phyloP scores from a whole-genome alignment of 257 asterid genomes.

The Solanum arcanum region DNA sequence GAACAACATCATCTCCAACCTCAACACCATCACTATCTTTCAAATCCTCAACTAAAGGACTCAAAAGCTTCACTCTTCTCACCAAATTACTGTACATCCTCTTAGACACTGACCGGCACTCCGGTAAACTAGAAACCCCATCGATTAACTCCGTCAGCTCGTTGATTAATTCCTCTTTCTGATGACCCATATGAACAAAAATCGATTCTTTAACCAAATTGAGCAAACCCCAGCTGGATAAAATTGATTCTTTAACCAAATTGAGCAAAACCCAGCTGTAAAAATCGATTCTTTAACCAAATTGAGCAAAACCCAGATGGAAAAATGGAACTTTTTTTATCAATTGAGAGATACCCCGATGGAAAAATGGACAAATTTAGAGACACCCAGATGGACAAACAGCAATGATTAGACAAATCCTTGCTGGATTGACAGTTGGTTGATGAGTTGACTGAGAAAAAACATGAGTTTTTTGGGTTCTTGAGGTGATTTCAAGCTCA shows the following conservation, averaged over 20 bases:
- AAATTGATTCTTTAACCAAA: background rate
- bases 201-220: background rate
- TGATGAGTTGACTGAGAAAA: constrained; percentile 1
- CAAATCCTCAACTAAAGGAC: constrained; percentile 87
- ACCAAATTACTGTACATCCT: constrained; percentile 69
- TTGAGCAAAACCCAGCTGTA: background rate
- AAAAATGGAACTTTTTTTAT: background rate
- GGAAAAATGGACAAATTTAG: background rate
- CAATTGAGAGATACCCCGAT: background rate
- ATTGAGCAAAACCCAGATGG: background rate
- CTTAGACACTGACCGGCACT: constrained; percentile 55
- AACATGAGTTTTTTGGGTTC: background rate
- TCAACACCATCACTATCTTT: constrained; percentile 40
- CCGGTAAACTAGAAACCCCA: constrained; percentile 55
- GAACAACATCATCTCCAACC: constrained; percentile 46
- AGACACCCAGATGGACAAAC: background rate
- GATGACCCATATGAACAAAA: constrained; percentile 29
- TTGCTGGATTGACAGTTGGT: background rate
- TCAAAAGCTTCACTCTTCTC: constrained; percentile 75
- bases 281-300: background rate
- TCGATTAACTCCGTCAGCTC: constrained; percentile 49
- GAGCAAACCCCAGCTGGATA: background rate
- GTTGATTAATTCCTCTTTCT: constrained; percentile 34
- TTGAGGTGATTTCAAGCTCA: background rate
- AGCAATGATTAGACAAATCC: background rate